Base-by-base conservation (phyloP, 2,329 filamentous ascomycete species). In the Clonostachys rhizophaga region DNA sequence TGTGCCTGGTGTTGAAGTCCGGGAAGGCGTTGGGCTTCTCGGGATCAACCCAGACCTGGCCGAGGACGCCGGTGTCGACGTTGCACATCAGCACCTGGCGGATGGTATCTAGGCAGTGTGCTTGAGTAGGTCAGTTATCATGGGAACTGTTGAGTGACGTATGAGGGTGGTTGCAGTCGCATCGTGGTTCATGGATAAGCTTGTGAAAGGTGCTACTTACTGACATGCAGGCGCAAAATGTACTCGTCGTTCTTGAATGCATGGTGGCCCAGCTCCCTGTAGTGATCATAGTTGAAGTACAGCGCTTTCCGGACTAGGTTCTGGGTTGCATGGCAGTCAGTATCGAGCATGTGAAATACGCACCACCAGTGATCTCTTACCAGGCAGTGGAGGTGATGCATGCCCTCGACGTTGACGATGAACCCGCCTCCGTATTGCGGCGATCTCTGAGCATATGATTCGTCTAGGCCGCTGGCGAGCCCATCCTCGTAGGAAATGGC, bases 51-150 rank as follows among this genome's bases (percentile, higher is more conserved):
- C 81, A 85, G 6, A 84, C 71, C 54, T 85, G 79, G 12, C 80
- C 80, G 0, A 84, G 67, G 1, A 85, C 71, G 2, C 73, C 80
- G 3, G 79, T 74, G 52, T 85, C 82, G 17, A 76, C 68, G 30
- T 74, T 78, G 60, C 81, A 85, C 78, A 84, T 84, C 13, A 85
- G 67, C 14, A 81, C 76, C 56, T 85, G 81, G 2, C 81, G 75
- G 41, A 85, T 49, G 5, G 76, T 78, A 51, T 85, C 82, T 30
- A 84, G 65, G 49, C 82, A 85, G 50, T 85, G 81, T 5, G 76
- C 74, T 76, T 43, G 9, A 4, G 4, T 10, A 30, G 24, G 24
- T 6, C 24, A 30, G 24, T 30, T 10, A 30, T 2, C 24, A 30
- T 30, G 24, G 8, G 8, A 30, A 30, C 24, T 30, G 24, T 30